Percentiles rank a stretch among this genome's conserved stretches.
These are phyloP conservation scores for Hygrophoropsis aurantiaca DNA, from an alignment of 768 basidiomycete species.

Conservation along the genomic window DNA sequence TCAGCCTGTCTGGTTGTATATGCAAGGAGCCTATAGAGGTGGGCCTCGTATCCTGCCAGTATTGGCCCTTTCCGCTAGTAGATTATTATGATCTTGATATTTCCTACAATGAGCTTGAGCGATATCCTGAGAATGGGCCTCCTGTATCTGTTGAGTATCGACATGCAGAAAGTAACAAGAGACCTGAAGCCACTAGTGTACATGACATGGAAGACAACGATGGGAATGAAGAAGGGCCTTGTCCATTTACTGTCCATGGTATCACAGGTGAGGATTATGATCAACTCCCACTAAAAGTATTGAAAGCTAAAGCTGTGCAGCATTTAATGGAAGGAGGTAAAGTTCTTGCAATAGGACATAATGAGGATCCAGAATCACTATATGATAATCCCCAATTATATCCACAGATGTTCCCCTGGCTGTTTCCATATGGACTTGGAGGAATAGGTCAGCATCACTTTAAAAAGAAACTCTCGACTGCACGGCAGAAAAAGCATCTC, in stretches of 20 bases:
- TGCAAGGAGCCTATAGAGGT: too few species aligned
- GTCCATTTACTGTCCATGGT: too few species aligned
- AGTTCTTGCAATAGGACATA: too few species aligned
- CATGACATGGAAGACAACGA: slow-evolving; percentile 27
- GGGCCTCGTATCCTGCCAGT: too few species aligned
- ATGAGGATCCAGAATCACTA: slow-evolving; percentile 37
- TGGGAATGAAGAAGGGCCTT: slow-evolving; percentile 29
- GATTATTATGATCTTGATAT: slow-evolving; percentile 33
- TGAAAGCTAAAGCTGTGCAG: slow-evolving; percentile 25
- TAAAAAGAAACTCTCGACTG: slow-evolving; percentile 23
- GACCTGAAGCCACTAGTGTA: too few species aligned
- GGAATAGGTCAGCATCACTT: too few species aligned
- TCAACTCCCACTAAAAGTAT: slow-evolving; percentile 12
- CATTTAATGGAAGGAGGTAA: too few species aligned
- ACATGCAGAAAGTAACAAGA: slow-evolving; percentile 21
- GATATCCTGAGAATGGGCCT: slow-evolving; percentile 21
- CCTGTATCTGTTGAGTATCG: slow-evolving; percentile 20
- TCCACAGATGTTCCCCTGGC: too few species aligned
- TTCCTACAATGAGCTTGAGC: slow-evolving; percentile 20
- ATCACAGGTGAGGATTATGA: slow-evolving; percentile 25
- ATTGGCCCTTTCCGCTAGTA: too few species aligned
- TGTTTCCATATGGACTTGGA: slow-evolving; percentile 41
- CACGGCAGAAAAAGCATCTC: slow-evolving; percentile 26
- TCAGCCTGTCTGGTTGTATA: too few species aligned
- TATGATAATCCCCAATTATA: too few species aligned